Base-by-base conservation (phyloP, 352 stramenopile species). In the Phytopythium vexans region DNA sequence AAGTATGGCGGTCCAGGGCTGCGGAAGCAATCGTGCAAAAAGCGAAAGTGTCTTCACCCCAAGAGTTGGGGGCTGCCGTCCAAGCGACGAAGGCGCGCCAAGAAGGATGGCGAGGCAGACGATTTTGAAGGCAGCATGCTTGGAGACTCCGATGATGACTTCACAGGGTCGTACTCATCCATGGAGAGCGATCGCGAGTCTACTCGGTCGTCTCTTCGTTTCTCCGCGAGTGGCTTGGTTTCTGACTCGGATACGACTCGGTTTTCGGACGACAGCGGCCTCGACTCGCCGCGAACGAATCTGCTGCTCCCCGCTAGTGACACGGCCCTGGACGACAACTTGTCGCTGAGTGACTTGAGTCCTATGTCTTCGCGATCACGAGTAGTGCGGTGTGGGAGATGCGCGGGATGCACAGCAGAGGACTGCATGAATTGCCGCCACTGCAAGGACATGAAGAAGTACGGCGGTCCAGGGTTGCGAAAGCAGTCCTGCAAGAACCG, bases 11-110 rank as follows among this genome's bases (percentile, higher is more conserved):
- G 86, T 8, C 86, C 86, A 16, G 86, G 86, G 4, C 65, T 94
- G 51, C 83, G 86, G 0, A 95, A 95, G 42, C 86, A 94, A 48
- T 95, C 83, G 21, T 95, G 86, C 66, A 95, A 92, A 54, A 79
- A 86, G 16, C 77, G 85, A 31, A 95, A 95, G 42, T 95, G 85
- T 44, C 58, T 88, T 12, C 88, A 87, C 35, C 82, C 85, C 8
- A 82, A 79, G 49, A 75, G 74, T 6, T 86, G 81, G 72, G 76
- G 74, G 6, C 67, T 64, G 42, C 48, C 70, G 15, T 61, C 57
- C 12, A 77, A 65, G 68, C 81, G 74, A 49, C 64, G 60, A 46
- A 81, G 70, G 51, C 66, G 56, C 39, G 57, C 48, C 47, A 68
- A 70, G 54, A 38, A 36, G 36, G 58, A 67, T 3, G 54, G 61